phyloP scores from a whole-genome alignment of 305 asterid genomes.

The Fraxinus baroniana region DNA sequence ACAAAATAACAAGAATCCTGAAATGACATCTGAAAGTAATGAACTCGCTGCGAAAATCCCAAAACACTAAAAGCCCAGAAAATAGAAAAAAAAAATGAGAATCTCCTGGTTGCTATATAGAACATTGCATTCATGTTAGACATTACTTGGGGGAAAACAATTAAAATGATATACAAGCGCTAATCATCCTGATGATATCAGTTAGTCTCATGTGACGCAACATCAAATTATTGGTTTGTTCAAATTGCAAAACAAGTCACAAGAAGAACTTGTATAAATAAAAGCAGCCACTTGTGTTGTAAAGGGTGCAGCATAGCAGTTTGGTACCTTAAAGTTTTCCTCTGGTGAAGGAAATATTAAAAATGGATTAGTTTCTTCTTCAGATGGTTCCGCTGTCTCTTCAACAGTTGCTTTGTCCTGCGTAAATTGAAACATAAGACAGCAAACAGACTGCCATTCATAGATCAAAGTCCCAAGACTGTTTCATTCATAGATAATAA shows the following conservation, averaged over 20 bases:
- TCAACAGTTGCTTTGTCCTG: conserved; percentile 62
- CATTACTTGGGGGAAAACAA: neutral
- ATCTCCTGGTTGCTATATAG: neutral
- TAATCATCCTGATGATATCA: neutral
- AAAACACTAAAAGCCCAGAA: neutral
- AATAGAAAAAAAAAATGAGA: neutral
- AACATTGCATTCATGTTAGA: neutral
- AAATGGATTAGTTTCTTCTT: conserved; percentile 85
- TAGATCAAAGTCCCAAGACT: neutral
- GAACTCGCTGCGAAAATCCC: neutral
- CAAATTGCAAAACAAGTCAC: neutral
- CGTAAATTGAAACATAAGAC: conserved; percentile 20
- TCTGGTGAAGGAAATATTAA: conserved; percentile 77
- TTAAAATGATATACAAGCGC: neutral
- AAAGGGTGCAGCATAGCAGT: neutral
- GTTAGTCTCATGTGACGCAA: neutral
- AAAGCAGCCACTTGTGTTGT: conserved; percentile 4
- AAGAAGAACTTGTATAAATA: neutral
- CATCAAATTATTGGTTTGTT: neutral
- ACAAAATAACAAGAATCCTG: neutral
- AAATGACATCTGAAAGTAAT: neutral
- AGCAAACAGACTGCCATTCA: conserved; percentile 7
- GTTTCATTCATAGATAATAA: neutral
- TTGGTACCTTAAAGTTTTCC: conserved; percentile 73
- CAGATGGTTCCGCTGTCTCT: conserved; percentile 61